Conservation (phyloP, 352 stramenopile genomes). For the Elongisporangium senticosum region DNA sequence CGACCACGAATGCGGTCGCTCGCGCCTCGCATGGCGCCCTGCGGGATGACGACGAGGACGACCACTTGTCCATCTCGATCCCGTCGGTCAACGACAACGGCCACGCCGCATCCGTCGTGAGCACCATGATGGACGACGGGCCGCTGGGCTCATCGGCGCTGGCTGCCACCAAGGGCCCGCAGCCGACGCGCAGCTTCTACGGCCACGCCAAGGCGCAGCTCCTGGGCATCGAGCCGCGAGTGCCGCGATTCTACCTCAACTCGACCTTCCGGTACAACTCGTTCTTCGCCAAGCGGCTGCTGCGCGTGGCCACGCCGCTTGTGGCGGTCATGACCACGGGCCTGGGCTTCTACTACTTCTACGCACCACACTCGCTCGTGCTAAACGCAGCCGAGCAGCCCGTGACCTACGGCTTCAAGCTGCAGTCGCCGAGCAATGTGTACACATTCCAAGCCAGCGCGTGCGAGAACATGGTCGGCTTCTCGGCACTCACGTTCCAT, state of each 20-base stretch:
- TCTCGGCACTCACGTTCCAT: constrained; percentile 70
- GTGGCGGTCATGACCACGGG: constrained; percentile 33
- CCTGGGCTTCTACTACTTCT: constrained; percentile 69
- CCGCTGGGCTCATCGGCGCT: neutral
- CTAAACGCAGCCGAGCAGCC: constrained; percentile 24
- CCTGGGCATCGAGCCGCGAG: constrained; percentile 37
- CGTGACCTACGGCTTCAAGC: constrained; percentile 37
- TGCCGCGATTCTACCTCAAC: constrained; percentile 53
- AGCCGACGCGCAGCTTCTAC: constrained; percentile 7
- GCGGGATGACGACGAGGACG: constrained; percentile 22
- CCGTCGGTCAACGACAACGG: constrained; percentile 2
- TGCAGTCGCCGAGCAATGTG: constrained; percentile 35
- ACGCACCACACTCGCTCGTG: constrained; percentile 38
- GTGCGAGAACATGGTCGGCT: constrained; percentile 78
- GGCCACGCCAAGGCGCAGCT: constrained; percentile 21
- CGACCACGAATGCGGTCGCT: neutral
- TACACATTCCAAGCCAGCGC: constrained; percentile 63
- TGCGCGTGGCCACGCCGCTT: constrained; percentile 39
- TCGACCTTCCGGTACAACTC: constrained; percentile 65
- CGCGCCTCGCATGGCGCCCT: constrained; percentile 10
- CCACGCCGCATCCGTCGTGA: constrained; percentile 21
- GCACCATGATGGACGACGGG: constrained; percentile 16
- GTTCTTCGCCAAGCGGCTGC: constrained; percentile 66
- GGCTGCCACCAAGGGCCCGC: constrained; percentile 10
- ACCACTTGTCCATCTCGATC: neutral